Evolutionary conservation across 225 moss, liverwort and hornwort species (phyloP).

Genomic region (Asterella californica): DNA sequence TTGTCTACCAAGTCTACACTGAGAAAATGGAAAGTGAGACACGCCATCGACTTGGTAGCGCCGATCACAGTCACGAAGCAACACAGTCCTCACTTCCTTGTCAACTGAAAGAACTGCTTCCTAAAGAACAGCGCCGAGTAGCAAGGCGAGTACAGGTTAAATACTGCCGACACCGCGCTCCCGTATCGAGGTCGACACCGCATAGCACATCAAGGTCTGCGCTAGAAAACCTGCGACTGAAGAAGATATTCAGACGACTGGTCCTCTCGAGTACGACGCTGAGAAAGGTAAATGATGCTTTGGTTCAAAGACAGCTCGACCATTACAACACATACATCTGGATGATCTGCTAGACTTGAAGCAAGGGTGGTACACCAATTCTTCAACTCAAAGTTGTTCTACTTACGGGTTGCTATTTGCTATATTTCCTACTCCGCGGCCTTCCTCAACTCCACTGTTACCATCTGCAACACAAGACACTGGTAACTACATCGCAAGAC

Average conservation of each 20-base stretch:
- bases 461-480: slow-evolving; percentile 31
- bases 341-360: background rate
- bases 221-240: slow-evolving; percentile 58
- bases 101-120: background rate
- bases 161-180: slow-evolving; percentile 74
- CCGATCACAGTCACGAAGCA: background rate
- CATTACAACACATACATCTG: background rate
- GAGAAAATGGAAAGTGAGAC: background rate
- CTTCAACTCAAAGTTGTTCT: background rate
- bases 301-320: background rate
- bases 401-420: slow-evolving; percentile 2
- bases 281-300: background rate
- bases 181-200: slow-evolving; percentile 67
- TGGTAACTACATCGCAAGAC: background rate
- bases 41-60: background rate
- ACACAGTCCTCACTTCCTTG: background rate
- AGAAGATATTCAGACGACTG: background rate
- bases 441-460: slow-evolving; percentile 29
- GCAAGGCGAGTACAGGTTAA: slow-evolving; percentile 63
- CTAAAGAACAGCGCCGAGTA: background rate
- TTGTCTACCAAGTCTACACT: too few species aligned
- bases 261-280: background rate
- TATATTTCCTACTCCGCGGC: background rate
- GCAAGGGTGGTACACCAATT: background rate
- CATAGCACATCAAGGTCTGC: slow-evolving; percentile 91